A percentile compares a stretch with the other conserved stretches of the same genome.
These are phyloP conservation scores for Cucurbita argyrosperma DNA, from an alignment of 306 rosid genomes.

Conservation along the genomic window DNA sequence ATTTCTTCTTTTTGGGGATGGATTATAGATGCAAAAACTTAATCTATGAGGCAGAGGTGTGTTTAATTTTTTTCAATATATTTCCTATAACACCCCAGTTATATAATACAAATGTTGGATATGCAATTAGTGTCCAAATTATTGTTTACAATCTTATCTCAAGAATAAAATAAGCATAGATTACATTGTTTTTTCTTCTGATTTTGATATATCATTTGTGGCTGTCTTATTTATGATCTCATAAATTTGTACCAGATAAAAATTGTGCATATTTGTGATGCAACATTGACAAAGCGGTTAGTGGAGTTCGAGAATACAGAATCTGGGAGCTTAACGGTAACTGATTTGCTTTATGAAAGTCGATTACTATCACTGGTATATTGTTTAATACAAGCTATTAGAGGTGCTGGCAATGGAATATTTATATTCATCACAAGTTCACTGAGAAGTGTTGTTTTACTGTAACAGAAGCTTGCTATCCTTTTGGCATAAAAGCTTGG, in stretches of 20 bases:
- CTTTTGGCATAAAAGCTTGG: background rate
- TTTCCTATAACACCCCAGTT: too few species aligned
- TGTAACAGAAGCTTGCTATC: background rate
- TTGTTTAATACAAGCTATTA: background rate
- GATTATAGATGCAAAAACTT: too few species aligned
- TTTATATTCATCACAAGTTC: background rate
- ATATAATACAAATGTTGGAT: background rate
- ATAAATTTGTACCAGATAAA: conserved; percentile 35
- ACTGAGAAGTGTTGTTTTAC: background rate
- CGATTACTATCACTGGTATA: background rate
- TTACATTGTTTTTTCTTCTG: background rate
- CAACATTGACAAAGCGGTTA: conserved; percentile 72
- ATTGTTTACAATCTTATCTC: background rate
- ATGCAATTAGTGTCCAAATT: background rate
- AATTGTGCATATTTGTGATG: conserved; percentile 81
- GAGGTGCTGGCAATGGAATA: background rate
- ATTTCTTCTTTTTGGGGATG: background rate
- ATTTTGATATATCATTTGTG: background rate
- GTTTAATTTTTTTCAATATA: too few species aligned
- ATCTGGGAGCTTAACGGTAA: conserved; percentile 77
- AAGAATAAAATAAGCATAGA: background rate
- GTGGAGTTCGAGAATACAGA: conserved; percentile 81
- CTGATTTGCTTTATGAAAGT: background rate
- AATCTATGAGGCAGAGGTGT: too few species aligned
- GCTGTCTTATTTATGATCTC: background rate